Evolutionary conservation across 2,329 filamentous ascomycete genomes (phyloP).

Genomic region (Talaromyces piceae): DNA sequence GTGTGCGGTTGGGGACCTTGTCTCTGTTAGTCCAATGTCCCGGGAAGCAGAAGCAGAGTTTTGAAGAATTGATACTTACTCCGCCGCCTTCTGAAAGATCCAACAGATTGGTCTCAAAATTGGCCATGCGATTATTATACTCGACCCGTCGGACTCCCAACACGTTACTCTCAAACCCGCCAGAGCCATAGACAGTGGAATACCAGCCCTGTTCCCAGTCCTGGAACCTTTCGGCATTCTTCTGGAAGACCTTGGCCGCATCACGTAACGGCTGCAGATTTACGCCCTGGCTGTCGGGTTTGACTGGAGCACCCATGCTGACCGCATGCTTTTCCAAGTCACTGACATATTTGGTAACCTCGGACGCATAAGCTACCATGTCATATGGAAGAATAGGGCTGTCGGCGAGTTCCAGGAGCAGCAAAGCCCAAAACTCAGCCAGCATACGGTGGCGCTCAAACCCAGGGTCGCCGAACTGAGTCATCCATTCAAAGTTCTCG

Average conservation of each 20-base stretch:
- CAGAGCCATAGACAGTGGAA: conserved; percentile 58
- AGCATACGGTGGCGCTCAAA: conserved; percentile 75
- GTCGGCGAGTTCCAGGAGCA: conserved; percentile 81
- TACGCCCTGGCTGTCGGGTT: conserved; percentile 24
- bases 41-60: not conserved
- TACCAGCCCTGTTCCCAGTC: conserved; percentile 75
- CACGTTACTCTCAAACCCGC: conserved; percentile 67
- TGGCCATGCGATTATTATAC: conserved; percentile 71
- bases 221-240: conserved; percentile 58
- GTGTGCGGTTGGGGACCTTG: conserved; percentile 74
- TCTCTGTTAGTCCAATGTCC: not conserved
- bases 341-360: conserved; percentile 57
- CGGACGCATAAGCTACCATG: conserved; percentile 62
- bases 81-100: conserved; percentile 67
- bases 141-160: conserved; percentile 61
- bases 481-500: conserved; percentile 84
- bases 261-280: conserved; percentile 54
- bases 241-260: conserved; percentile 55
- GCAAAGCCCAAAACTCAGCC: conserved; percentile 68
- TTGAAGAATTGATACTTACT: conserved; percentile 50
- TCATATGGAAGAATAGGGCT: conserved; percentile 76
- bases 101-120: conserved; percentile 75
- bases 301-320: conserved; percentile 41
- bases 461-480: conserved; percentile 67
- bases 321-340: conserved; percentile 59